A percentile compares a stretch with the other conserved stretches of the same genome.
Conservation (phyloP, 1,139 yeast genomes). For the Nakaseomyces kungkrabaensis region DNA sequence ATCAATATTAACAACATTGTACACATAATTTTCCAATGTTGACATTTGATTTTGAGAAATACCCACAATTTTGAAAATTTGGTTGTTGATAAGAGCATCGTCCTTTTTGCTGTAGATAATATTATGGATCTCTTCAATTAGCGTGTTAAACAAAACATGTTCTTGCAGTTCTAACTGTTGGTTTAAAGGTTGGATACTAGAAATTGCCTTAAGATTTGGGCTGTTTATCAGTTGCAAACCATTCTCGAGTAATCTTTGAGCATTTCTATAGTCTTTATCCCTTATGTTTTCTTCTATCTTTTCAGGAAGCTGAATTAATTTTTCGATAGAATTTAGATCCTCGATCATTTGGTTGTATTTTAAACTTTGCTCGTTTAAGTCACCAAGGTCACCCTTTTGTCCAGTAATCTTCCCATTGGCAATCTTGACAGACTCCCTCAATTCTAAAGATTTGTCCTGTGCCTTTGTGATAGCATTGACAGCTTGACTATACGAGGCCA, state of each 20-base stretch:
- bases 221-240: slow-evolving; percentile 50
- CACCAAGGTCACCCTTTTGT: slow-evolving; percentile 48
- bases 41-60: slow-evolving; percentile 31
- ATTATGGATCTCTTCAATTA: slow-evolving; percentile 66
- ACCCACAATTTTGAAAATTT: slow-evolving; percentile 16
- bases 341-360: slow-evolving; percentile 63
- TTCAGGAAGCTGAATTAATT: slow-evolving; percentile 49
- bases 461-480: slow-evolving; percentile 32
- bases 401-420: slow-evolving; percentile 46
- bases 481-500: slow-evolving; percentile 63
- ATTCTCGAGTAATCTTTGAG: slow-evolving; percentile 50
- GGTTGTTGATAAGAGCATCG: slow-evolving; percentile 8
- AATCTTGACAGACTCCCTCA: slow-evolving; percentile 27
- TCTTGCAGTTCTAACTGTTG: slow-evolving; percentile 55
- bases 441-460: slow-evolving; percentile 21
- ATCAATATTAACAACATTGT: slow-evolving; percentile 50
- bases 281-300: slow-evolving; percentile 54
- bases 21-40: slow-evolving; percentile 46
- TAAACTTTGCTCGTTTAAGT: slow-evolving; percentile 53
- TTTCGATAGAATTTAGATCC: slow-evolving; percentile 59
- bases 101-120: slow-evolving; percentile 56
- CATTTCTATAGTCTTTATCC: slow-evolving; percentile 60
- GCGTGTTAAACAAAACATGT: slow-evolving; percentile 54
- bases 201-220: slow-evolving; percentile 52
- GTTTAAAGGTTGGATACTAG: slow-evolving; percentile 49